Evolutionary conservation across 1,139 yeast genomes (phyloP).

Genomic region (Lodderomyces jiufengensis): DNA sequence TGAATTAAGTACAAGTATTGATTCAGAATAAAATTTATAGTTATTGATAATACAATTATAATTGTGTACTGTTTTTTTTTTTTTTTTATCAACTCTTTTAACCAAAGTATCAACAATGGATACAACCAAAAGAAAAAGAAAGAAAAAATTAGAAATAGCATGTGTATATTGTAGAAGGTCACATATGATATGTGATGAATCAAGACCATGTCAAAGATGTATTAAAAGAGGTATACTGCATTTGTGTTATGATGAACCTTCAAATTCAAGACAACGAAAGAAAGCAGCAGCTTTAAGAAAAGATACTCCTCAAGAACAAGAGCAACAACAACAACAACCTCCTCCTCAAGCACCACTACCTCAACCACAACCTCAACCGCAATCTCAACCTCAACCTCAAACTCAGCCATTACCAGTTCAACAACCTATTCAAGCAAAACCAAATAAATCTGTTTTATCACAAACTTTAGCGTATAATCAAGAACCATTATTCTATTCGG

Average conservation of each 20-base stretch:
- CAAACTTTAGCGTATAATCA: constrained; percentile 52
- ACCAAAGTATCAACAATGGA: constrained; percentile 1
- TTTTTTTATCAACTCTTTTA: no score
- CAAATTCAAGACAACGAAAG: constrained; percentile 41
- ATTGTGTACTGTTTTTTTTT: no score
- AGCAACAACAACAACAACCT: constrained; percentile 1
- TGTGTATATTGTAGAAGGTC: constrained; percentile 92
- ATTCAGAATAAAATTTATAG: constrained; percentile 14
- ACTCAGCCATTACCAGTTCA: constrained; percentile 8
- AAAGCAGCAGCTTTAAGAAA: constrained; percentile 31
- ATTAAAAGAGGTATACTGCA: constrained; percentile 86
- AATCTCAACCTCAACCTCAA: neutral
- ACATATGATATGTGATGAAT: constrained; percentile 89
- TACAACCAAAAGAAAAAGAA: constrained; percentile 15
- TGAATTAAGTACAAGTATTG: constrained; percentile 26
- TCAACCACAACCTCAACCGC: constrained; percentile 10
- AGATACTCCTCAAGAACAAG: constrained; percentile 1
- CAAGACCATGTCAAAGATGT: constrained; percentile 85
- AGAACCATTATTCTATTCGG: constrained; percentile 79
- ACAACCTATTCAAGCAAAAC: constrained; percentile 11
- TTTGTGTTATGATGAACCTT: constrained; percentile 78
- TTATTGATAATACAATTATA: no score
- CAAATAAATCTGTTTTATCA: constrained; percentile 33
- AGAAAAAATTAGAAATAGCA: constrained; percentile 64
- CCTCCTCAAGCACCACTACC: constrained; percentile 2